Conservation (phyloP, 1,284 basidiomycete species). For the Ustilago vetiveriae region DNA sequence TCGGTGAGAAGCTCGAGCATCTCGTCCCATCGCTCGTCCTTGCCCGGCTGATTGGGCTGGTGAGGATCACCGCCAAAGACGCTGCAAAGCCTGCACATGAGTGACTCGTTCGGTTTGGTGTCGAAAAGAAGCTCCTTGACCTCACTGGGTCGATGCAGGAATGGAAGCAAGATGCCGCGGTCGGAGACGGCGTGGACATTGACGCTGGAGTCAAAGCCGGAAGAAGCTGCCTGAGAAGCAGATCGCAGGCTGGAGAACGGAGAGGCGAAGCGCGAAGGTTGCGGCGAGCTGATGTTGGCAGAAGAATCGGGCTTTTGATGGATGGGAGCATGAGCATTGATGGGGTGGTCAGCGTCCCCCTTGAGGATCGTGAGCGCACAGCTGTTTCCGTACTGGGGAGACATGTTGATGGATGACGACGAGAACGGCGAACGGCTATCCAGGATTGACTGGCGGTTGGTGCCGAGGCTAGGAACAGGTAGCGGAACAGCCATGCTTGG, state of each 20-base stretch:
- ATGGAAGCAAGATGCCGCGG: slow-evolving; percentile 45
- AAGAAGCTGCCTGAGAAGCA: slow-evolving; percentile 8
- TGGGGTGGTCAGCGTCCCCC: slow-evolving; percentile 25
- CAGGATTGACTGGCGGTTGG: slow-evolving; percentile 10
- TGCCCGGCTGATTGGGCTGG: slow-evolving; percentile 12
- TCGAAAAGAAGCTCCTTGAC: slow-evolving; percentile 45
- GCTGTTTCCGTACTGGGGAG: slow-evolving; percentile 20
- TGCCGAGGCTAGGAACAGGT: slow-evolving; percentile 15
- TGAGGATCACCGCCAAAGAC: slow-evolving; percentile 31
- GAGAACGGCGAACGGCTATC: slow-evolving; percentile 9
- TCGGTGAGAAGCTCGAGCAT: slow-evolving; percentile 44
- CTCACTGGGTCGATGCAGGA: slow-evolving; percentile 44
- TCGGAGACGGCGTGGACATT: slow-evolving; percentile 40
- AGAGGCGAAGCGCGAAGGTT: slow-evolving; percentile 31
- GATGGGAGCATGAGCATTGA: slow-evolving; percentile 36
- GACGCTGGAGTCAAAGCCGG: slow-evolving; percentile 32
- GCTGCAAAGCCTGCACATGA: slow-evolving; percentile 36
- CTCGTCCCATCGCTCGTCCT: slow-evolving; percentile 47
- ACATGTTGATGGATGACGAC: slow-evolving; percentile 9
- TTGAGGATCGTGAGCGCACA: slow-evolving; percentile 49
- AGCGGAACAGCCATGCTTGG: slow-evolving; percentile 38
- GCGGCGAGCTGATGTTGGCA: background rate
- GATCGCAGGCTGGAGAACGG: slow-evolving; percentile 30
- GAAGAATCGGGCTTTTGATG: slow-evolving; percentile 13
- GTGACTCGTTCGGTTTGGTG: slow-evolving; percentile 32